A percentile compares a stretch with the other conserved stretches of the same genome.
Evolutionary conservation across 2,329 filamentous ascomycete genomes (phyloP).

Genomic region (Fragosphaeria purpurea): DNA sequence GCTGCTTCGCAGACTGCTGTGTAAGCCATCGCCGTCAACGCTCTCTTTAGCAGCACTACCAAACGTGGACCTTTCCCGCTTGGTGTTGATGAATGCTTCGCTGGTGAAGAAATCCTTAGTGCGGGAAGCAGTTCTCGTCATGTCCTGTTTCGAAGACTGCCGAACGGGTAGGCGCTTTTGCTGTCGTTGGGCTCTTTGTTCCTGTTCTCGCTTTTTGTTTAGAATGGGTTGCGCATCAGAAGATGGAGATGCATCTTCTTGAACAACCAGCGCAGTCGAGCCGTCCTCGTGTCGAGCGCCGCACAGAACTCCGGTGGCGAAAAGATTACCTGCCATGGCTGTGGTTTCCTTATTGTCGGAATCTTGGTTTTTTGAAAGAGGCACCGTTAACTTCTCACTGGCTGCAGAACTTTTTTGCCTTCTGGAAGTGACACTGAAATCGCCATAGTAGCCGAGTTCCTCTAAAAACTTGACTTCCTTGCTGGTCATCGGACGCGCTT

Average conservation of each 20-base stretch:
- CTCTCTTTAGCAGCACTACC: constrained; percentile 1
- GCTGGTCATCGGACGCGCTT: constrained; percentile 14
- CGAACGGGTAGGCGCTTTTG: not conserved
- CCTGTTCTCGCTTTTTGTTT: no score
- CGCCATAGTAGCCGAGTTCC: constrained; percentile 12
- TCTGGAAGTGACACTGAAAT: constrained; percentile 1
- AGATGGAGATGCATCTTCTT: no score
- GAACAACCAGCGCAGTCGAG: no score
- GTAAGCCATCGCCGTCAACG: constrained; percentile 7
- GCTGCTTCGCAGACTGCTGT: constrained; percentile 1
- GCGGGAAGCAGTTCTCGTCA: constrained; percentile 6
- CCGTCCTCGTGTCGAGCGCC: no score
- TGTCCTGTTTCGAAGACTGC: constrained; percentile 2
- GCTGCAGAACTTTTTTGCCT: constrained; percentile 6
- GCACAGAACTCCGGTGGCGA: no score
- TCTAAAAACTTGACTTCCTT: constrained; percentile 14
- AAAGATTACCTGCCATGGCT: constrained; percentile 8
- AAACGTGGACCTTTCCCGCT: not conserved
- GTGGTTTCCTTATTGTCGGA: constrained; percentile 18
- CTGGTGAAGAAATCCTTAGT: constrained; percentile 7
- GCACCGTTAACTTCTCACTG: not conserved
- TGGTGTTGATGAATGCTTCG: not conserved
- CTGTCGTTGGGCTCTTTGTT: not conserved
- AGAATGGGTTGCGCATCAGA: no score
- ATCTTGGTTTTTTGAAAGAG: constrained; percentile 8